A percentile compares a stretch with the other conserved stretches of the same genome.
Conservation (phyloP, 2,329 filamentous ascomycete genomes). For the Pseudogymnoascus sp. region DNA sequence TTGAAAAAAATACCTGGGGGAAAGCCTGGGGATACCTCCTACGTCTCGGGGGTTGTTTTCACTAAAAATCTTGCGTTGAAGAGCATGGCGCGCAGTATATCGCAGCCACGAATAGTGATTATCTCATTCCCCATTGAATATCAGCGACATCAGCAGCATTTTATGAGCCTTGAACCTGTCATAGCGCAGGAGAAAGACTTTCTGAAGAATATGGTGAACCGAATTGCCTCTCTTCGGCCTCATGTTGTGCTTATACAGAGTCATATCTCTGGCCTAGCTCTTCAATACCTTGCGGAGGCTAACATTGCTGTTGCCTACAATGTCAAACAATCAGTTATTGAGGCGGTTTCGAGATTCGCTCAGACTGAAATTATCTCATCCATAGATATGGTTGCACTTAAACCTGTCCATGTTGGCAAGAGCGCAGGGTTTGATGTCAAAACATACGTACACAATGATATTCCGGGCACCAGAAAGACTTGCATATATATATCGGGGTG, state of each 20-base stretch:
- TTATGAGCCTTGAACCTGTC: conserved; percentile 96
- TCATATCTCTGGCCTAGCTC: conserved; percentile 82
- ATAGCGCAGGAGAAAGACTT: conserved; percentile 97
- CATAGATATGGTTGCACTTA: conserved; percentile 80
- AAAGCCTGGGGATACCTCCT: conserved; percentile 84
- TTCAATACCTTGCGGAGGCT: conserved; percentile 80
- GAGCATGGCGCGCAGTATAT: conserved; percentile 85
- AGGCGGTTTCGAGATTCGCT: conserved; percentile 87
- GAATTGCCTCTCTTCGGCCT: conserved; percentile 79
- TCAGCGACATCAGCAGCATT: conserved; percentile 83
- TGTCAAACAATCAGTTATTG: conserved; percentile 91
- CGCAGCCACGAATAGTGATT: conserved; percentile 79
- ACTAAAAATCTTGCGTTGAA: conserved; percentile 95
- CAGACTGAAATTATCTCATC: conserved; percentile 91
- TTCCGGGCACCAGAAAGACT: conserved; percentile 74
- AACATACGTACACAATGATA: conserved; percentile 78
- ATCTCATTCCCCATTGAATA: conserved; percentile 96
- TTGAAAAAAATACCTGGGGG: conserved; percentile 93
- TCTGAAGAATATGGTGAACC: conserved; percentile 80
- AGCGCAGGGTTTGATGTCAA: conserved; percentile 91
- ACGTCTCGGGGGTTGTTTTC: conserved; percentile 94
- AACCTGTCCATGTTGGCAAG: conserved; percentile 67
- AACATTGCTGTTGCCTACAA: conserved; percentile 94
- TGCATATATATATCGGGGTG: conserved; percentile 95
- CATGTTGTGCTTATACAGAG: conserved; percentile 87